A percentile compares a stretch with the other conserved stretches of the same genome.
phyloP scores from a whole-genome alignment of 2,329 filamentous ascomycete species.

The Albophoma yamanashiensis region DNA sequence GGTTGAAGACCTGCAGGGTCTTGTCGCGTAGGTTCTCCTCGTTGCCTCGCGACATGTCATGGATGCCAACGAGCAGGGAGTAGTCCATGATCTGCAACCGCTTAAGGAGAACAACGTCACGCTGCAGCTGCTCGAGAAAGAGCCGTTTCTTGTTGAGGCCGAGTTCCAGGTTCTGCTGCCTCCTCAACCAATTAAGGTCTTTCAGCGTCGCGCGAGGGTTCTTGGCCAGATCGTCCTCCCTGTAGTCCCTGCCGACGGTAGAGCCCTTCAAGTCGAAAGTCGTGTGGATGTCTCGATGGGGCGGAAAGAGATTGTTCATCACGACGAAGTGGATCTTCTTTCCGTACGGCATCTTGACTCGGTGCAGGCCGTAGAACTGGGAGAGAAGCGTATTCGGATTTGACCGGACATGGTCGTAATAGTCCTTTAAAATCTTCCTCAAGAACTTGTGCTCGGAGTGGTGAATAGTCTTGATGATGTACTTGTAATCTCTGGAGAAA shows the following conservation, averaged over 20 bases:
- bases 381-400: conserved; percentile 96
- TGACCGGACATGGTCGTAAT: conserved; percentile 82
- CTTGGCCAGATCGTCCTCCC: conserved; percentile 73
- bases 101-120: conserved; percentile 79
- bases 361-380: conserved; percentile 93
- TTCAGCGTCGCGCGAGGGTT: conserved; percentile 93
- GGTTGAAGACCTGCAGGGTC: conserved; percentile 88
- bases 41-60: conserved; percentile 82
- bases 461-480: conserved; percentile 99
- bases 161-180: conserved; percentile 76
- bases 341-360: conserved; percentile 96
- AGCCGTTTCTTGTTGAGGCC: conserved; percentile 79
- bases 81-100: conserved; percentile 97
- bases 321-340: conserved; percentile 99
- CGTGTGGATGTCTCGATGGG: conserved; percentile 92
- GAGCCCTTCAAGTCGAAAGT: conserved; percentile 97
- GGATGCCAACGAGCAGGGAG: conserved; percentile 86
- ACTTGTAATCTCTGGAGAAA: conserved; percentile 98
- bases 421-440: conserved; percentile 75
- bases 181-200: conserved; percentile 89
- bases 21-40: conserved; percentile 87
- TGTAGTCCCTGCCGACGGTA: conserved; percentile 84
- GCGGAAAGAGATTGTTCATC: conserved; percentile 99
- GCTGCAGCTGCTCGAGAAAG: conserved; percentile 81
- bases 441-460: conserved; percentile 87